These are phyloP conservation scores for Aspergillus bombycis DNA, from an alignment of 2,329 filamentous ascomycete genomes.

Conservation along the genomic window DNA sequence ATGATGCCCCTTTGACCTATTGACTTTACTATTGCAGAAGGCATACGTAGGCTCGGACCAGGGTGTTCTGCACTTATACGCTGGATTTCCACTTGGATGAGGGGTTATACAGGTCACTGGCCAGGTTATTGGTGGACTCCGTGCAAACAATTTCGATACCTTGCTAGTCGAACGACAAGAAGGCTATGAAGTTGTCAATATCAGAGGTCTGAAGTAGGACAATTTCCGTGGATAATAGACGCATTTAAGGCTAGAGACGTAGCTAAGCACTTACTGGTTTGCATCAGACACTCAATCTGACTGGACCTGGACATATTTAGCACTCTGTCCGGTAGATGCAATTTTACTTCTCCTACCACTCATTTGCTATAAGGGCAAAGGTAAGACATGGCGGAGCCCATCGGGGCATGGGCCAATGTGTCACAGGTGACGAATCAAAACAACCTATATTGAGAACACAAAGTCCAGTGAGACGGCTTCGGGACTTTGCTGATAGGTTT, in stretches of 20 bases:
- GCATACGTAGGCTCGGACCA: background rate
- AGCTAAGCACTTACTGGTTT: background rate
- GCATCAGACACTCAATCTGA: background rate
- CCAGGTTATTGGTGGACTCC: background rate
- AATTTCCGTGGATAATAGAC: background rate
- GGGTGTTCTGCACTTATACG: background rate
- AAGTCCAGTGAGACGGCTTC: background rate
- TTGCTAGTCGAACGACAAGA: background rate
- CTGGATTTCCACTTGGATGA: background rate
- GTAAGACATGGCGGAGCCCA: background rate
- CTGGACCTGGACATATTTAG: background rate
- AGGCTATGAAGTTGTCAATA: background rate
- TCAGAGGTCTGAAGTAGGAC: background rate
- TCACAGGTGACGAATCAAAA: background rate
- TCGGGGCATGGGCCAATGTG: background rate
- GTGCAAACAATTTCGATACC: background rate
- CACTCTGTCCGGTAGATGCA: background rate
- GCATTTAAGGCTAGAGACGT: background rate
- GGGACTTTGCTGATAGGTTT: constrained; percentile 2
- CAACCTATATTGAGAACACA: background rate
- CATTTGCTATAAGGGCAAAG: background rate
- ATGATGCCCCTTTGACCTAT: background rate
- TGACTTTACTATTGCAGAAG: background rate
- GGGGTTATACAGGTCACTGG: background rate
- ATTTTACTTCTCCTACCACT: background rate